Conservation (phyloP, 2,329 filamentous ascomycete genomes). For the Fusarium sp. region DNA sequence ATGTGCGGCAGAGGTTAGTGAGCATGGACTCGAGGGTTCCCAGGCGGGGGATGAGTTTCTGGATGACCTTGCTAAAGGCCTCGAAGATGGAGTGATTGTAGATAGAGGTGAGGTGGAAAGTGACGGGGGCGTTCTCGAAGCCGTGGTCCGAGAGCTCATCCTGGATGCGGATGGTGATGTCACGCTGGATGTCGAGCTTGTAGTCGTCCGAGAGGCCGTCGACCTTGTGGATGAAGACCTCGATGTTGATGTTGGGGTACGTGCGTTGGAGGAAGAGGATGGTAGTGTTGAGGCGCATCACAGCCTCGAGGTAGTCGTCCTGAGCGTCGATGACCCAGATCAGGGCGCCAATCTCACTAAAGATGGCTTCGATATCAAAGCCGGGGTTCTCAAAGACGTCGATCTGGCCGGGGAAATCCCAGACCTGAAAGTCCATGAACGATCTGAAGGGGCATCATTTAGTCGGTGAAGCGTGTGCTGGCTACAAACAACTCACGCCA, state of each 20-base stretch:
- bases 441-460: conserved; percentile 66
- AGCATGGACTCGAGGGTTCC: conserved; percentile 93
- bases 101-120: conserved; percentile 96
- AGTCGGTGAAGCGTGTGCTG: neutral
- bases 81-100: conserved; percentile 99
- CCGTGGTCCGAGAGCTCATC: conserved; percentile 95
- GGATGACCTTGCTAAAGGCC: conserved; percentile 97
- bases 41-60: conserved; percentile 94
- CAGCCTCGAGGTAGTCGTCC: conserved; percentile 95
- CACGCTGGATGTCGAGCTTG: conserved; percentile 93
- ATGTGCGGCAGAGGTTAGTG: conserved; percentile 92
- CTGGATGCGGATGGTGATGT: conserved; percentile 95
- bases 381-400: conserved; percentile 87
- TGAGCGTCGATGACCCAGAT: conserved; percentile 99
- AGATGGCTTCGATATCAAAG: conserved; percentile 93
- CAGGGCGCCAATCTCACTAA: conserved; percentile 90
- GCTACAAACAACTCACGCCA: conserved; percentile 75
- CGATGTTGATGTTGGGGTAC: conserved; percentile 94
- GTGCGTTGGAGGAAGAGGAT: conserved; percentile 89
- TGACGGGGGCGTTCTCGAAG: conserved; percentile 92
- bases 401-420: conserved; percentile 96
- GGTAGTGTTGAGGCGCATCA: conserved; percentile 85
- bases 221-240: conserved; percentile 99
- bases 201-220: conserved; percentile 98
- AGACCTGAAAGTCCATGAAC: conserved; percentile 99